Percentiles rank a stretch among this genome's conserved stretches.
Conservation (phyloP, 305 asterid species). For the Fraxinus platypoda region DNA sequence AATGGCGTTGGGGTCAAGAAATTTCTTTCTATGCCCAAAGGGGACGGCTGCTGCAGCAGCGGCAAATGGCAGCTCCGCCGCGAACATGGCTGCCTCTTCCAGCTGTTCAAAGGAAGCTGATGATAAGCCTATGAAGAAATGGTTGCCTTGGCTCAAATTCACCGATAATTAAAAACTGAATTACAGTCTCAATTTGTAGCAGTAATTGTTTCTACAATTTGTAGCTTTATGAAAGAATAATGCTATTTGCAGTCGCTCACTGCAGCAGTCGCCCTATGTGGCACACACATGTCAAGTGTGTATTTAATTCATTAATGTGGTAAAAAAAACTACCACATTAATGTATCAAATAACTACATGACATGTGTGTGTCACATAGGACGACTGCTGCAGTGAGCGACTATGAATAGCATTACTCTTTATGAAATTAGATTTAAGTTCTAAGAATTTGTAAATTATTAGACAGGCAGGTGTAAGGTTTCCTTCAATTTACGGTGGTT, state of each 20-base stretch:
- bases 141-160: conserved; percentile 55
- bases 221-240: neutral
- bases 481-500: neutral
- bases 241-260: no score
- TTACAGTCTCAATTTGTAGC: neutral
- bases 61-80: conserved; percentile 13
- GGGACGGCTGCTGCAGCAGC: neutral
- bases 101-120: conserved; percentile 57
- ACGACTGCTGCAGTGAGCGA: no score
- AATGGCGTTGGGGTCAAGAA: conserved; percentile 66
- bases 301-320: no score
- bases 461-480: neutral
- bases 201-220: neutral
- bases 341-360: no score
- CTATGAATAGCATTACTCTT: no score
- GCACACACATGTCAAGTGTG: no score
- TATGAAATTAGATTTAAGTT: neutral
- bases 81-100: conserved; percentile 24
- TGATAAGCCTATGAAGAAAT: conserved; percentile 30
- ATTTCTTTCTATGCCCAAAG: conserved; percentile 66
- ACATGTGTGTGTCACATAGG: no score
- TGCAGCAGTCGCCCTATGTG: no score
- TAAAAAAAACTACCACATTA: no score
- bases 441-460: neutral
- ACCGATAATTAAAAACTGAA: conserved; percentile 44